A percentile compares a stretch with the other conserved stretches of the same genome.
These are phyloP conservation scores for Neofusicoccum umdonicola DNA, from an alignment of 2,329 filamentous ascomycete species.

Conservation along the genomic window DNA sequence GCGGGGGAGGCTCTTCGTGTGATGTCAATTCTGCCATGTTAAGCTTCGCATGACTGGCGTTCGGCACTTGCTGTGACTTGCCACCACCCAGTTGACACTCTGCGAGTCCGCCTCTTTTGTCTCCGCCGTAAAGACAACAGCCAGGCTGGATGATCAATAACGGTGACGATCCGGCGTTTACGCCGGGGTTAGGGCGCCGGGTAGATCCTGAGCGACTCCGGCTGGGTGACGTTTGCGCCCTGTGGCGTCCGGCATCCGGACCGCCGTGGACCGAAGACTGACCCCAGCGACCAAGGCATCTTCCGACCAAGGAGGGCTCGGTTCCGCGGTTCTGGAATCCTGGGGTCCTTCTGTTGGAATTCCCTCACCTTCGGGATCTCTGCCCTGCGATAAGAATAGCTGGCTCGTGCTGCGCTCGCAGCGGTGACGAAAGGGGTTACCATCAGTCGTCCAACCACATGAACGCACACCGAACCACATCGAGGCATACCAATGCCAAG, in stretches of 20 bases:
- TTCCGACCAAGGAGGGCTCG: neutral
- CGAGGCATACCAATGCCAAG: no score
- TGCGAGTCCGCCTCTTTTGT: no score
- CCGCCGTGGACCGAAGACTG: neutral
- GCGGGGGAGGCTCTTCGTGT: no score
- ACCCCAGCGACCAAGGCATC: neutral
- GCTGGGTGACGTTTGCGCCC: neutral
- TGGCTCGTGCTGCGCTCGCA: neutral
- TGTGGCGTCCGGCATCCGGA: constrained; percentile 11
- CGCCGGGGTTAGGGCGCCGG: neutral
- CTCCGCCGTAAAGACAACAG: no score
- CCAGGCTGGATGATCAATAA: no score
- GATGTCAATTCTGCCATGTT: neutral
- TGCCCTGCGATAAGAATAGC: neutral
- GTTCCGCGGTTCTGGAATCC: neutral
- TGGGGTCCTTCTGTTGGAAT: neutral
- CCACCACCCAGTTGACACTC: neutral
- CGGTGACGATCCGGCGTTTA: constrained; percentile 1
- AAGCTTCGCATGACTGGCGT: neutral
- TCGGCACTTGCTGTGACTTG: neutral
- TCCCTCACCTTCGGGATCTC: neutral
- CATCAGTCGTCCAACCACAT: no score
- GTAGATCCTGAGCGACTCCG: neutral
- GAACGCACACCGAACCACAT: no score
- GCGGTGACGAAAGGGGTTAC: constrained; percentile 4